Evolutionary conservation across 1,284 basidiomycete species (phyloP), one percentile per base, ranked within the genome.

Genomic region (Phlebopus sp.): DNA sequence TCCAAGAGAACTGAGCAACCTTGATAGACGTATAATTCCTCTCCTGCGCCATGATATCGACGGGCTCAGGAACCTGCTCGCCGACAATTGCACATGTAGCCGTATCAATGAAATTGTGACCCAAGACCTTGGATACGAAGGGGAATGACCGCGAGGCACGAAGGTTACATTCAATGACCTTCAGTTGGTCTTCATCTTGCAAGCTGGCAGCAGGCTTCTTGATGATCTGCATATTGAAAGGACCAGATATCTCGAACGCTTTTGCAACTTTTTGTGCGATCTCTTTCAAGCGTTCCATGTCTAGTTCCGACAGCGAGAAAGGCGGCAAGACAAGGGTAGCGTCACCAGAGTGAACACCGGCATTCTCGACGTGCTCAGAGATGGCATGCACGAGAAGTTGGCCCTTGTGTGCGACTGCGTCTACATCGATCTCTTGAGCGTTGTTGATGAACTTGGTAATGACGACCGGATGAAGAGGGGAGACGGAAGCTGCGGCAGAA

Each of bases 141-240:
- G 97, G 97, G 90, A 98, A 99, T 40, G 92, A 97, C 37, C 97
- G 86, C 38, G 94, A 97, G 21, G 97, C 97, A 57, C 97, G 92
- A 45, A 99, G 76, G 73, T 99, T 99, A 72, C 97, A 99, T 72
- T 99, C 96, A 56, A 99, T 99, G 55, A 99, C 96, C 78, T 97
- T 99, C 60, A 99, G 82, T 51, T 81, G 76, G 7, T 87, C 77
- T 47, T 86, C 77, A 50, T 81, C 74, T 43, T 77, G 78, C 23
- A 67, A 61, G 11, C 69, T 71, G 21, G 73, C 74, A 8, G 80
- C 69, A 2, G 84, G 80, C 70, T 95, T 93, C 64, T 90, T 85
- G 72, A 99, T 99, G 69, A 99, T 83, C 72, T 99, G 97, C 94
- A 99, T 99, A 72, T 99, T 99, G 84, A 86, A 99, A 5, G 97